These are phyloP conservation scores for Stagonosporopsis rhizophila DNA, from an alignment of 2,329 filamentous ascomycete species.

Conservation along the genomic window DNA sequence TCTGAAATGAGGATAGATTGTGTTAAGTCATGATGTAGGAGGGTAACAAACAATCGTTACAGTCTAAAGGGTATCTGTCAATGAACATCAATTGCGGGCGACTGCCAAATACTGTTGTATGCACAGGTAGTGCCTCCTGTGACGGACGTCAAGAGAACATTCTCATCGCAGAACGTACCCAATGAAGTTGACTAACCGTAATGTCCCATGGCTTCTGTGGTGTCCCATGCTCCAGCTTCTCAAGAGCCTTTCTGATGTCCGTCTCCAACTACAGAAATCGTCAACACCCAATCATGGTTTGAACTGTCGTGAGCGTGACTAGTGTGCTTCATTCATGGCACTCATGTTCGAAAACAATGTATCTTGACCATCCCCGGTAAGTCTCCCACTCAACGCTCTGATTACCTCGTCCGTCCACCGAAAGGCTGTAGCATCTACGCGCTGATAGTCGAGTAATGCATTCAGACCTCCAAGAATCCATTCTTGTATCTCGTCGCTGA, in stretches of 20 bases:
- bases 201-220: slow-evolving; percentile 7
- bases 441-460: slow-evolving; percentile 36
- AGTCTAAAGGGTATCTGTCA: slow-evolving; percentile 14
- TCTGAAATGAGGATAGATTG: not conserved
- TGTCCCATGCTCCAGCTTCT: too few relatives aligned
- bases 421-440: slow-evolving; percentile 29
- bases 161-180: not conserved
- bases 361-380: slow-evolving; percentile 38
- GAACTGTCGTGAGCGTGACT: slow-evolving; percentile 15
- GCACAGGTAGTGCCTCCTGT: slow-evolving; percentile 12
- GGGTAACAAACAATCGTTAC: not conserved
- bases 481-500: slow-evolving; percentile 29
- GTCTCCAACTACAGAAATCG: slow-evolving; percentile 9
- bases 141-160: slow-evolving; percentile 5
- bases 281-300: slow-evolving; percentile 23
- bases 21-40: slow-evolving; percentile 7
- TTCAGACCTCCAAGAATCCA: slow-evolving; percentile 42
- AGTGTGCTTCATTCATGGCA: slow-evolving; percentile 17
- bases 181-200: not conserved
- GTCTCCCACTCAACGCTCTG: slow-evolving; percentile 33
- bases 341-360: slow-evolving; percentile 29
- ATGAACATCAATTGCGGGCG: not conserved
- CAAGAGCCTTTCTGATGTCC: not conserved
- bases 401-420: slow-evolving; percentile 41
- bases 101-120: slow-evolving; percentile 15